phyloP scores from a whole-genome alignment of 495 filamentous ascomycete species.

The Penicillium robsamsonii region DNA sequence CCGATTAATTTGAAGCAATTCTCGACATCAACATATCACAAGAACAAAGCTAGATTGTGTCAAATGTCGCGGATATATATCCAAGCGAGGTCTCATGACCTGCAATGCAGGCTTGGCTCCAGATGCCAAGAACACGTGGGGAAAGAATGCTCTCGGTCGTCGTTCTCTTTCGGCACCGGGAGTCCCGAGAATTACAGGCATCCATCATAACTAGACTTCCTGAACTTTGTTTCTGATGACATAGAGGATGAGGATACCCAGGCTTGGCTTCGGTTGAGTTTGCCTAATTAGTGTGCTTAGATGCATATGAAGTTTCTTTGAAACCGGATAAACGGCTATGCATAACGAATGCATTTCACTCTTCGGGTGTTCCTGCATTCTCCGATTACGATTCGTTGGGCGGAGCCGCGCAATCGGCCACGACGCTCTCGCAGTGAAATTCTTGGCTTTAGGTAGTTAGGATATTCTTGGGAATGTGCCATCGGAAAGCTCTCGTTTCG shows the following conservation, averaged over 20 bases:
- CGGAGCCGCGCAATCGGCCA: conserved; percentile 17
- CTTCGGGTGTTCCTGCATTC: conserved; percentile 13
- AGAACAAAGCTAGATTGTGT: background rate
- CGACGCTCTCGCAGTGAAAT: background rate
- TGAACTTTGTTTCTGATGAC: background rate
- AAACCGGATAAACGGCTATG: background rate
- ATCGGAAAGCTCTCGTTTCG: background rate
- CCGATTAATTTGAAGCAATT: conserved; percentile 51
- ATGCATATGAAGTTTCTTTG: background rate
- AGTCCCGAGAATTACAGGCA: background rate
- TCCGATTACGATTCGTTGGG: conserved; percentile 13
- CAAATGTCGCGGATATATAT: background rate
- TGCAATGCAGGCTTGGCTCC: background rate
- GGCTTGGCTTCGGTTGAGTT: background rate
- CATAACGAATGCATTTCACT: conserved; percentile 11
- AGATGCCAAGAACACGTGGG: conserved; percentile 1
- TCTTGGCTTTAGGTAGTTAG: background rate
- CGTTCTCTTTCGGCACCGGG: background rate
- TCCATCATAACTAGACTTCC: background rate
- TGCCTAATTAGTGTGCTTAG: background rate
- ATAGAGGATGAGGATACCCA: background rate
- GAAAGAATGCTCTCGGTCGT: background rate
- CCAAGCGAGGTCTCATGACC: background rate
- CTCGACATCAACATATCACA: background rate
- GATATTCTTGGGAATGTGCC: background rate